Percentiles rank a stretch among this genome's conserved stretches.
Conservation (phyloP, 1,139 yeast species). For the Yamadazyma aaseri region DNA sequence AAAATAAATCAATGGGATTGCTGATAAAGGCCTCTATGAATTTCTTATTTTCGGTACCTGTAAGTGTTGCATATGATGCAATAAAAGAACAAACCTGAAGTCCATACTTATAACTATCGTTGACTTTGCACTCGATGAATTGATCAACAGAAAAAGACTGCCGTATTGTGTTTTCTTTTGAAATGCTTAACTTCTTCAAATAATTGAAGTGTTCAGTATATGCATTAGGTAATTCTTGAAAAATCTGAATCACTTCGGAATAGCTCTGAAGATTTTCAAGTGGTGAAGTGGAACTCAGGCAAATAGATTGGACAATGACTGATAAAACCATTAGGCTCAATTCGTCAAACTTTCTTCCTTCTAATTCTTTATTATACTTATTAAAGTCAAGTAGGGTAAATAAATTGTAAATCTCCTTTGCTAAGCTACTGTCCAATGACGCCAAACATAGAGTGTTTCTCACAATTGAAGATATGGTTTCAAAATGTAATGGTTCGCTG, state of each 20-base stretch:
- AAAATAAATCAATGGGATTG: neutral
- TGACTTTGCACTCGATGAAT: conserved; percentile 1
- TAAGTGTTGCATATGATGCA: conserved; percentile 1
- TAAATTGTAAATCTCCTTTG: conserved; percentile 1
- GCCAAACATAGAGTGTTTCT: no score
- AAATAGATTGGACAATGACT: neutral
- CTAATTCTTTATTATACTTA: neutral
- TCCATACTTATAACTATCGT: neutral
- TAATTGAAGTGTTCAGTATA: neutral
- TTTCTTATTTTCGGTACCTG: neutral
- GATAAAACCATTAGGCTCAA: neutral
- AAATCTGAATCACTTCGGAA: neutral
- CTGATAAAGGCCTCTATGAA: conserved; percentile 3
- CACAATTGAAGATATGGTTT: neutral
- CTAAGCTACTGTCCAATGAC: neutral
- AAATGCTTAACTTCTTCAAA: neutral
- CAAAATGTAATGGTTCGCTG: conserved; percentile 1
- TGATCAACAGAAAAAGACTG: neutral
- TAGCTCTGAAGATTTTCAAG: no score
- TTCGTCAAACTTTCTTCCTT: neutral
- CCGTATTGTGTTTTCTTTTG: neutral
- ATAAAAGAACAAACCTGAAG: conserved; percentile 6
- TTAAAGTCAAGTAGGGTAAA: conserved; percentile 1
- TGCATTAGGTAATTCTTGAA: neutral
- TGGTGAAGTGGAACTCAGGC: no score